A percentile compares a stretch with the other conserved stretches of the same genome.
Evolutionary conservation across 2,329 filamentous ascomycete species (phyloP).

Genomic region (Fusarium begoniae): DNA sequence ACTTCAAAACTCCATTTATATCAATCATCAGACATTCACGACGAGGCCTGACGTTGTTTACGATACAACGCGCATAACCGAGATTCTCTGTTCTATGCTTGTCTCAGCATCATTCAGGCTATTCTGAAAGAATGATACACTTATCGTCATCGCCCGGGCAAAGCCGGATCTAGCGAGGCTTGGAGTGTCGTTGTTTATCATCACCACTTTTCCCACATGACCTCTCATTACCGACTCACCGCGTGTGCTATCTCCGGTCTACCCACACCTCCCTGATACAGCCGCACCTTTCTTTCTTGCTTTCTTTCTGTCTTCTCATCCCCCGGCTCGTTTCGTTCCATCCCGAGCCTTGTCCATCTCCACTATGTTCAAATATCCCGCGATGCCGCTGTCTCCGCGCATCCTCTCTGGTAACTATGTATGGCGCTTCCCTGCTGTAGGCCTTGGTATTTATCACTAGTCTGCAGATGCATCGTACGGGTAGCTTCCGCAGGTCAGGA

Average conservation of each 20-base stretch:
- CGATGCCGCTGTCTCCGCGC: slow-evolving; percentile 29
- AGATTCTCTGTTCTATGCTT: neutral
- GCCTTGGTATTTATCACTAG: neutral
- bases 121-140: neutral
- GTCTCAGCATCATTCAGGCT: neutral
- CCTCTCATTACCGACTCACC: slow-evolving; percentile 18
- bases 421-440: neutral
- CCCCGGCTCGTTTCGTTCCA: slow-evolving; percentile 32
- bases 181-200: slow-evolving; percentile 19
- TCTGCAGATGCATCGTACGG: neutral
- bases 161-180: slow-evolving; percentile 22
- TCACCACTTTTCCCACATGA: slow-evolving; percentile 40
- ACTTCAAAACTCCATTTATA: slow-evolving; percentile 29
- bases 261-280: slow-evolving; percentile 10
- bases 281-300: slow-evolving; percentile 5
- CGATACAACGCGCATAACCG: neutral
- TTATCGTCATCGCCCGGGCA: slow-evolving; percentile 19
- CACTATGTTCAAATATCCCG: slow-evolving; percentile 26
- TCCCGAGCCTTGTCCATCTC: slow-evolving; percentile 31
- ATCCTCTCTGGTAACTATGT: slow-evolving; percentile 3
- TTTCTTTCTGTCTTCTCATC: neutral
- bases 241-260: slow-evolving; percentile 18
- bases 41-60: neutral
- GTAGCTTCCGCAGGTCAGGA: slow-evolving; percentile 22
- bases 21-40: slow-evolving; percentile 9